Base-by-base conservation (phyloP, 768 basidiomycete genomes). In the Mycena filopes region DNA sequence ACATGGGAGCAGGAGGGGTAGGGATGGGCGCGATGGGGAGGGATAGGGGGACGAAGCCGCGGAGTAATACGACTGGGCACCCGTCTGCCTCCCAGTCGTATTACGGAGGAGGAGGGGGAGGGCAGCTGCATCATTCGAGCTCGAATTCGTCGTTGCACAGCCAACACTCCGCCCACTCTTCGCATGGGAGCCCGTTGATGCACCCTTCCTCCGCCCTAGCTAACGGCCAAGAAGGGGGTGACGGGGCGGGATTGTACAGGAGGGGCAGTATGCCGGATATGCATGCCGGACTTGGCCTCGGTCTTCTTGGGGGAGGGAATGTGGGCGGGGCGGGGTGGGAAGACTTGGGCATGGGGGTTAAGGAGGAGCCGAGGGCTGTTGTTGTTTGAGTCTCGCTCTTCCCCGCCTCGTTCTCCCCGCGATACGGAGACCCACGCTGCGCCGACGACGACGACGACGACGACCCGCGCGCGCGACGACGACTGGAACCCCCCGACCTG, bases 311-410 rank as follows among this genome's bases (percentile, higher is more conserved):
- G 54, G 46, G 38, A 0, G 47, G 4, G 45, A 15, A 2, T 3
- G 36, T 3, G 38, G 21, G 42, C 12, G 23, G 53, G 41, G 16
- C 12, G 55, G 47, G 23, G 50, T 40, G 49, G 53, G 48, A 41
- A 2, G 51, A 28, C 1, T 13, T 20, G 42, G 53, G 41, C 25
- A 28, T 65, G 25, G 57, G 20, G 9, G 68, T 69, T 11, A 69
- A 69, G 68, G 68, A 69, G 68, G 68, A 69, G 68, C 64, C 64
- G 51, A 1, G 64, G 50, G 57, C 60, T 15, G 31, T 65, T 31
- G 3, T 66, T 0, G 64, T 69, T n/a, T 69, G 21, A 23, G 49
- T 31, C 21, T 16, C 46, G 16, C 18, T 29, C 29, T 26, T 36
- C 18, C 25, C 23, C 10, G 10, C 26, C 28, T 21, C n/a, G 12